Base-by-base conservation (phyloP, 2,329 filamentous ascomycete genomes). In the Curvularia sp. region DNA sequence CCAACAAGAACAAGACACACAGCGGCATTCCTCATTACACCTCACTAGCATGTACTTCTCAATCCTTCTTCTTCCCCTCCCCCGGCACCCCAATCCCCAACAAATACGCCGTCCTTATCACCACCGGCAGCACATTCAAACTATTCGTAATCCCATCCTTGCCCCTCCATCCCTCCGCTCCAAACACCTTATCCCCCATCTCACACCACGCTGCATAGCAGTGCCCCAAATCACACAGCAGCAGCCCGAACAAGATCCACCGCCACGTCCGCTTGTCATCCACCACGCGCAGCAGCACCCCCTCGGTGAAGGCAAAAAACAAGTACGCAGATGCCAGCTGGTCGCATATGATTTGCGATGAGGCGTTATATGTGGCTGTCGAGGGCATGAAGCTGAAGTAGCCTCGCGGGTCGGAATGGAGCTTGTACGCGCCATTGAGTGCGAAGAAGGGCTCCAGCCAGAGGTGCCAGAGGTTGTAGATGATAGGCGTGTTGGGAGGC, bases 291-390 rank as follows among this genome's bases (percentile, higher is more conserved):
- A 94, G 82, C 10, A 93, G 87, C 20, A 93, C 77, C 1, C 88
- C 89, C 77, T 94, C 89, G 78, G 89, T 92, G 70, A 93, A 79
- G 28, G 90, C 87, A 77, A 93, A 92, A 57, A 91, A 84, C 39
- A 93, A 74, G 78, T 93, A 94, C 53, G 92, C 81, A 72, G 92
- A 92, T 24, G 88, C 89, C 39, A 94, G 85, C 78, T 93, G 90
- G 35, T 87, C 86, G 69, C 92, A 82, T 49, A 92, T 80, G 57
- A 92, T 85, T 1, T 79, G 49, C 57, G 73, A 52, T 57, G 76
- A 67, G 38, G 66, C 38, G 72, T 58, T 63, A 79, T 69, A 69
- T 79, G 71, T 6, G 78, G 80, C 7, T 83, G 82, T 20, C 76
- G 68, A 15, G 81, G 80, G 71, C 88, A 80, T 20, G 87, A 90